These are phyloP conservation scores for Boletus rubescentipes DNA, from an alignment of 768 basidiomycete genomes.

Conservation along the genomic window DNA sequence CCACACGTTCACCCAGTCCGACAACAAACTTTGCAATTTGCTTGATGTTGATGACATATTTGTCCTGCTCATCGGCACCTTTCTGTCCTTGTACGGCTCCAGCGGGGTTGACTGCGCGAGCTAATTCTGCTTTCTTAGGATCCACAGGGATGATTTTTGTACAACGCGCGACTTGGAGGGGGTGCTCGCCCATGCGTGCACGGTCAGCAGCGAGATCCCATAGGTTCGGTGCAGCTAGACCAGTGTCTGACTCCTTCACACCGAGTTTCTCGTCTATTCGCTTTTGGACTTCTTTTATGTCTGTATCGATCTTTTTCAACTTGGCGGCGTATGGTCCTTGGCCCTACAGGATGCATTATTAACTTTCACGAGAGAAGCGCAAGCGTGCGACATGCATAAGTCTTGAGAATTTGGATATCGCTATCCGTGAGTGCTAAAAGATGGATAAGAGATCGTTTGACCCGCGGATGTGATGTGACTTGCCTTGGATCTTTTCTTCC, in stretches of 20 bases:
- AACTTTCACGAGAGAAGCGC: neutral
- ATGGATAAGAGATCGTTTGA: slow-evolving; percentile 5
- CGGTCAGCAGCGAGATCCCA: slow-evolving; percentile 97
- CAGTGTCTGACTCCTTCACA: slow-evolving; percentile 98
- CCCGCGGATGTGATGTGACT: slow-evolving; percentile 27
- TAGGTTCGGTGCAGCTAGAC: slow-evolving; percentile 92
- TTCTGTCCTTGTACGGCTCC: slow-evolving; percentile 86
- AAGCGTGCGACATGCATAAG: slow-evolving; percentile 66
- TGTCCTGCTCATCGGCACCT: slow-evolving; percentile 98
- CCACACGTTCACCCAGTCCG: slow-evolving; percentile 92
- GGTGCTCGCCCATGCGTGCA: slow-evolving; percentile 89
- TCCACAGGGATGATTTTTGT: slow-evolving; percentile 95
- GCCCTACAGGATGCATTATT: slow-evolving; percentile 52
- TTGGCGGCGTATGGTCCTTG: slow-evolving; percentile 95
- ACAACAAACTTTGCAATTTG: slow-evolving; percentile 99
- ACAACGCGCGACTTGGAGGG: slow-evolving; percentile 95
- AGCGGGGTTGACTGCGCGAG: slow-evolving; percentile 72
- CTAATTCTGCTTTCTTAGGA: slow-evolving; percentile 70
- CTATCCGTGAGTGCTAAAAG: slow-evolving; percentile 87
- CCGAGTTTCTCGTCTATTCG: slow-evolving; percentile 98
- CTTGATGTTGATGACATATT: slow-evolving; percentile 99
- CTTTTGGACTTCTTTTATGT: slow-evolving; percentile 95
- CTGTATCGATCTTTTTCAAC: slow-evolving; percentile 85
- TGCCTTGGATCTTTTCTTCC: slow-evolving; percentile 88
- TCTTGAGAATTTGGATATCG: slow-evolving; percentile 98